Evolutionary conservation across 345 rosid genomes (phyloP).

Genomic region (Gossypium raimondii): DNA sequence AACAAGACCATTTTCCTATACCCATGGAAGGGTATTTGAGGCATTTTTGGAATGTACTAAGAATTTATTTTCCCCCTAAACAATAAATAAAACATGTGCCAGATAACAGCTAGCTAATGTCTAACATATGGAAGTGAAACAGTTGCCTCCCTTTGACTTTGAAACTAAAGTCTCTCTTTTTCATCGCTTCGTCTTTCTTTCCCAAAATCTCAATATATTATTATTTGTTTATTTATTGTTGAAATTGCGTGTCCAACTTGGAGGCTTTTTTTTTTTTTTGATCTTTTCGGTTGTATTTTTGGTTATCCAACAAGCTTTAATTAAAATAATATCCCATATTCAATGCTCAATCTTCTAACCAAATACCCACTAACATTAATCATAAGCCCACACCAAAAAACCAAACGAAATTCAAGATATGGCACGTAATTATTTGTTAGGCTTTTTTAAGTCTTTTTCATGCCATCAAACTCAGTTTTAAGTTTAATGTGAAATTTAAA

Average conservation of each 20-base stretch:
- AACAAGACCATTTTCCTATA: background rate
- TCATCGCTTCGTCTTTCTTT: background rate
- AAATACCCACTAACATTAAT: conserved; percentile 3
- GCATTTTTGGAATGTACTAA: background rate
- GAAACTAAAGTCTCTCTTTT: background rate
- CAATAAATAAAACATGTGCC: background rate
- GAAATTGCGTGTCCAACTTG: background rate
- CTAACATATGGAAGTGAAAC: background rate
- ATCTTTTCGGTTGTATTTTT: background rate
- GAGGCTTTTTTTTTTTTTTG: background rate
- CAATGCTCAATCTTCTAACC: conserved; percentile 4
- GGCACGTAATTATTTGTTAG: too few species aligned
- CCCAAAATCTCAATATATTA: background rate
- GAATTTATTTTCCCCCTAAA: background rate
- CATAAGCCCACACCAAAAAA: too few species aligned
- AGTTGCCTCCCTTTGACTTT: conserved; percentile 1
- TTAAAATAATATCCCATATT: background rate
- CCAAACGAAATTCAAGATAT: too few species aligned
- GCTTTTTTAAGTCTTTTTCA: too few species aligned
- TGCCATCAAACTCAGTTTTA: too few species aligned
- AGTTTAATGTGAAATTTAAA: too few species aligned
- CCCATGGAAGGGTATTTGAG: background rate
- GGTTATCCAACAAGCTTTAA: background rate
- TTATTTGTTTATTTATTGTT: background rate
- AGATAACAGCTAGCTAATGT: background rate